Evolutionary conservation across 768 basidiomycete species (phyloP), one percentile per base, ranked within the genome.

Genomic region (Lentinula sp.): DNA sequence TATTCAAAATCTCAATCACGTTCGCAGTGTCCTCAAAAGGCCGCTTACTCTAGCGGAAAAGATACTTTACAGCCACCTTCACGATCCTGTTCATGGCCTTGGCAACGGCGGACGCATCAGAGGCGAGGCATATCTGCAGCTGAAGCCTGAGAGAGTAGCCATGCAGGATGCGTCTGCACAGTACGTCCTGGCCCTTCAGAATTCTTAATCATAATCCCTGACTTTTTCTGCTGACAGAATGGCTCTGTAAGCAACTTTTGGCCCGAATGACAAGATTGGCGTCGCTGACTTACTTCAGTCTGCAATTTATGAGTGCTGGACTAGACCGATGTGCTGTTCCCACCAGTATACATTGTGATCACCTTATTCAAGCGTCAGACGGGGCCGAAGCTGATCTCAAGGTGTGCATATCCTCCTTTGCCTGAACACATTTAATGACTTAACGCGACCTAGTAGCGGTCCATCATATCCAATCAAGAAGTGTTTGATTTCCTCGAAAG

Each of bases 251-350:
- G 85, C 15, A 39, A 33, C 4, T 36, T 41, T 23, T 20, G 13
- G 16, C 18, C 41, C 52, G 39, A 41, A 46, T 52, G 60, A 18
- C 56, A 60, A 23, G 41, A 37, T 60, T 61, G 10, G 20, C 33
- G 42, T 32, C 33, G 12, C 32, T 39, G 43, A 65, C 43, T 33
- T 35, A 36, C n/a, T 48, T 67, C 57, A 88, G 95, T 62, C 76
- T 99, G 61, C 97, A 99, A 76, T 99, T 98, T 75, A 98, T 97
- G 93, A 96, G 95, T 57, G 95, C 95, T 60, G 93, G 93, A 18
- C 83, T 97, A 57, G 74, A 85, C 28, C 81, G 82, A 63, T 91
- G 88, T 68, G 91, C 91, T 15, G 96, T 98, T 1, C 91, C 91
- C 36, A 84, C 88, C 6, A 92, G 91, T 64, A 97, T 99, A 64